phyloP scores from a whole-genome alignment of 768 basidiomycete genomes.

The Heimioporus sp. region DNA sequence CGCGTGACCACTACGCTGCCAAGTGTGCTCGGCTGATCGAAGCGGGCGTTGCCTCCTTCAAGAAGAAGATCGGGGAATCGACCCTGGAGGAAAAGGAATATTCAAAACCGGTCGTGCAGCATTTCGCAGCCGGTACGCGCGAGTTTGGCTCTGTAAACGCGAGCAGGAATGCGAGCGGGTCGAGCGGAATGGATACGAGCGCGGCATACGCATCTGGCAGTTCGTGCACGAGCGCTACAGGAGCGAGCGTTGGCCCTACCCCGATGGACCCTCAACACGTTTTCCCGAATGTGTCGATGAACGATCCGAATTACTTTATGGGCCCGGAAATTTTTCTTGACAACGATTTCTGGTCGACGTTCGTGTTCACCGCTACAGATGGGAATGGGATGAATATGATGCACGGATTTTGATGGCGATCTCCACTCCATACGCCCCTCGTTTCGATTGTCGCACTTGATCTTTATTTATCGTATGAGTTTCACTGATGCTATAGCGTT shows the following conservation, averaged over 20 bases:
- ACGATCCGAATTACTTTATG: conserved; percentile 32
- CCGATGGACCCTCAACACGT: conserved; percentile 17
- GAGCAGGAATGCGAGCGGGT: conserved; percentile 13
- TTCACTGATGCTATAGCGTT: neutral
- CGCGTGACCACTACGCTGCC: conserved; percentile 40
- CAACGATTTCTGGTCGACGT: conserved; percentile 42
- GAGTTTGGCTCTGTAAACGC: conserved; percentile 15
- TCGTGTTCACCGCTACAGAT: conserved; percentile 35
- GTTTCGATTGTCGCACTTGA: neutral
- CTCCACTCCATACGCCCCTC: neutral
- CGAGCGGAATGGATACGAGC: conserved; percentile 17
- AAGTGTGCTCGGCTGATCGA: conserved; percentile 43
- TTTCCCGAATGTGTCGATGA: conserved; percentile 23
- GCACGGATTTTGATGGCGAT: conserved; percentile 1
- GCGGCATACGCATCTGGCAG: conserved; percentile 10
- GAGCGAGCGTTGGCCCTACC: neutral
- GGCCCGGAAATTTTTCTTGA: conserved; percentile 41
- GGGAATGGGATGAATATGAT: conserved; percentile 14
- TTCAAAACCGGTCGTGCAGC: conserved; percentile 18
- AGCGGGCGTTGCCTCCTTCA: conserved; percentile 30
- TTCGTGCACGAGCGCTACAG: neutral
- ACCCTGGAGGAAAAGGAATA: conserved; percentile 19
- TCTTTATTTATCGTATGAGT: neutral
- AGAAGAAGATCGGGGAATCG: conserved; percentile 25
- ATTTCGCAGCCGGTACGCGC: conserved; percentile 18